These are phyloP conservation scores for Arachnopeziza araneosa DNA, from an alignment of 2,329 filamentous ascomycete species.

Conservation along the genomic window DNA sequence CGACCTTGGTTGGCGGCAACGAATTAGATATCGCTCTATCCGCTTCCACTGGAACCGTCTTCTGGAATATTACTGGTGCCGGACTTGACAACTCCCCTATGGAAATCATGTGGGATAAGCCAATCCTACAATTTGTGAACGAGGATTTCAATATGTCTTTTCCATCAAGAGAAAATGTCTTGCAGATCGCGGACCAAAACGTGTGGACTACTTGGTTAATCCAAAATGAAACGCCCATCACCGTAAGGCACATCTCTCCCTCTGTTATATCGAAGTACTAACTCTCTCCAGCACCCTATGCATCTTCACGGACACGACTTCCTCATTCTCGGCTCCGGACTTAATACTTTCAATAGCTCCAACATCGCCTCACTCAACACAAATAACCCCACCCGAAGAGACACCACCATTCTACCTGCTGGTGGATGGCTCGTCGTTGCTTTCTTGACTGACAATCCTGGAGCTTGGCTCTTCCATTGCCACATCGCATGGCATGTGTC, in stretches of 20 bases:
- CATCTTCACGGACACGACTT: slow-evolving; percentile 38
- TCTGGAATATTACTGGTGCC: slow-evolving; percentile 11
- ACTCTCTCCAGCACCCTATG: background rate
- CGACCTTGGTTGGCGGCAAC: background rate
- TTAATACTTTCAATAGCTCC: slow-evolving; percentile 4
- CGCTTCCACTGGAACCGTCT: background rate
- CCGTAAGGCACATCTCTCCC: background rate
- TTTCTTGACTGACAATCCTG: slow-evolving; percentile 33
- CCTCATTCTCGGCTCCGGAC: slow-evolving; percentile 32
- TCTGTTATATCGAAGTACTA: background rate
- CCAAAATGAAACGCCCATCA: background rate
- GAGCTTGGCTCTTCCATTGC: slow-evolving; percentile 6
- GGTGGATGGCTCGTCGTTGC: slow-evolving; percentile 16
- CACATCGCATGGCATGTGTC: slow-evolving; percentile 44
- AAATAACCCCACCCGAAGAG: slow-evolving; percentile 43
- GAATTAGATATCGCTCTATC: background rate
- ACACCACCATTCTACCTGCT: slow-evolving; percentile 40
- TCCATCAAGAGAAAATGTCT: background rate
- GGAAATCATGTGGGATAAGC: slow-evolving; percentile 37
- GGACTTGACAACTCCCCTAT: slow-evolving; percentile 18
- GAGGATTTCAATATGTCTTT: background rate
- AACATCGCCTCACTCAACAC: slow-evolving; percentile 8
- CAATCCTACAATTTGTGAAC: slow-evolving; percentile 33
- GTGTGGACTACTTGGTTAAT: background rate
- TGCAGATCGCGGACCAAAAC: background rate